These are phyloP conservation scores for Moesziomyces globuligerus DNA, from an alignment of 1,284 basidiomycete genomes.

Conservation along the genomic window DNA sequence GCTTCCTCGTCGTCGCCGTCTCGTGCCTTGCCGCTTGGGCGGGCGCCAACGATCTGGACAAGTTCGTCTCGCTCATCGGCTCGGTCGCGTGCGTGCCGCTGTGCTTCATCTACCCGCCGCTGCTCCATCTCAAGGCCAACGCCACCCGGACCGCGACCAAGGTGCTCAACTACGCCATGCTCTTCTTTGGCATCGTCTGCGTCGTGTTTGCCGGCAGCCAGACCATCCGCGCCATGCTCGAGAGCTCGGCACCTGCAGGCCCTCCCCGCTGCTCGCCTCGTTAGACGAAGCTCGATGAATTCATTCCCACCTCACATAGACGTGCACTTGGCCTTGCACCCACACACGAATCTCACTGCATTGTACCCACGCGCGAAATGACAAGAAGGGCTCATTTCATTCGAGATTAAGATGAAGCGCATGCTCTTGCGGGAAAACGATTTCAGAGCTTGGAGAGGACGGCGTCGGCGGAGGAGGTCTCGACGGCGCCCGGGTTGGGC, in stretches of 20 bases:
- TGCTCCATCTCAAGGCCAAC: slow-evolving; percentile 86
- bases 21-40: slow-evolving; percentile 82
- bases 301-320: not conserved
- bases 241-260: slow-evolving; percentile 16
- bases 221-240: slow-evolving; percentile 70
- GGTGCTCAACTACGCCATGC: slow-evolving; percentile 78
- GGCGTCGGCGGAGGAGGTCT: slow-evolving; percentile 76
- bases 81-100: slow-evolving; percentile 93
- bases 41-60: slow-evolving; percentile 91
- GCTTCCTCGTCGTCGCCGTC: slow-evolving; percentile 78
- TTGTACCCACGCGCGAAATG: not conserved
- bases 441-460: slow-evolving; percentile 74
- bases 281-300: not conserved
- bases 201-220: slow-evolving; percentile 84
- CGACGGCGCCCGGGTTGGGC: slow-evolving; percentile 70
- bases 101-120: slow-evolving; percentile 89
- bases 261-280: slow-evolving; percentile 34
- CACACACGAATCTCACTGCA: not conserved
- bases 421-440: too few species aligned
- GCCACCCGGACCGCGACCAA: slow-evolving; percentile 80
- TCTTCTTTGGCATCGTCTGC: slow-evolving; percentile 84
- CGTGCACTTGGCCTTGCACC: not conserved
- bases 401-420: too few species aligned
- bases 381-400: too few species aligned
- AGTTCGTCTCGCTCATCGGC: slow-evolving; percentile 93